Percentiles rank a stretch among this genome's conserved stretches.
These are phyloP conservation scores for Pseudofabraea citricarpa DNA, from an alignment of 2,329 filamentous ascomycete species.

Conservation along the genomic window DNA sequence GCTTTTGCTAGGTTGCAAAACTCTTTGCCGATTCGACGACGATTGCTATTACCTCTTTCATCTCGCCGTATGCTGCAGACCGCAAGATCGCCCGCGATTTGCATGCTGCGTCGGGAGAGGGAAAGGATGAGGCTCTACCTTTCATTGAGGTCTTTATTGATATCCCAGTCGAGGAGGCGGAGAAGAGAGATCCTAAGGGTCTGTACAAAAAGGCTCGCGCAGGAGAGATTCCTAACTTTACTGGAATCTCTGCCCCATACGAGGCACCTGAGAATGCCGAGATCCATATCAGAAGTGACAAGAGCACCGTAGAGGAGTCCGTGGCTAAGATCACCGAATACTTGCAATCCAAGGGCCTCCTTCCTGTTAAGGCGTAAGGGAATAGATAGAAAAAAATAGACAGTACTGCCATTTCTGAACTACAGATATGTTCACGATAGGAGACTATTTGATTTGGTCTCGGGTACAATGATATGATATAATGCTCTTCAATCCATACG, in stretches of 20 bases:
- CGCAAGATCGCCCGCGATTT: slow-evolving; percentile 75
- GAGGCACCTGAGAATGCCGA: slow-evolving; percentile 84
- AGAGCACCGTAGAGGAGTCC: slow-evolving; percentile 82
- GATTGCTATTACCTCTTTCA: slow-evolving; percentile 92
- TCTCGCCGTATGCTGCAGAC: slow-evolving; percentile 89
- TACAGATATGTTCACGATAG: too few species aligned
- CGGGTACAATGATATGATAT: slow-evolving; percentile 8
- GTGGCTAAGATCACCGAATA: slow-evolving; percentile 81
- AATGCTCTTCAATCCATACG: slow-evolving; percentile 18
- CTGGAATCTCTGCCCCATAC: slow-evolving; percentile 90
- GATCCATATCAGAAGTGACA: slow-evolving; percentile 78
- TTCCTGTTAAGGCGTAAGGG: slow-evolving; percentile 28
- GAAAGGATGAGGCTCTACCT: slow-evolving; percentile 60
- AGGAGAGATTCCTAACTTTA: slow-evolving; percentile 96
- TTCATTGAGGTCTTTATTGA: slow-evolving; percentile 96
- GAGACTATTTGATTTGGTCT: too few species aligned
- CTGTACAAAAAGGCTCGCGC: slow-evolving; percentile 95
- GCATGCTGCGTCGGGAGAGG: slow-evolving; percentile 57
- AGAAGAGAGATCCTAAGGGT: slow-evolving; percentile 94
- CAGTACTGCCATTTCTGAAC: not conserved
- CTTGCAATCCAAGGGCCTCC: slow-evolving; percentile 64
- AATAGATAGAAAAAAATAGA: slow-evolving; percentile 1
- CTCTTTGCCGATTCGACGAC: slow-evolving; percentile 89
- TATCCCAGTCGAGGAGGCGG: slow-evolving; percentile 84
- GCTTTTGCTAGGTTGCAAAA: slow-evolving; percentile 92